Evolutionary conservation across 208 protist genomes (phyloP).

Genomic region (Wallacemonas rigidus): DNA sequence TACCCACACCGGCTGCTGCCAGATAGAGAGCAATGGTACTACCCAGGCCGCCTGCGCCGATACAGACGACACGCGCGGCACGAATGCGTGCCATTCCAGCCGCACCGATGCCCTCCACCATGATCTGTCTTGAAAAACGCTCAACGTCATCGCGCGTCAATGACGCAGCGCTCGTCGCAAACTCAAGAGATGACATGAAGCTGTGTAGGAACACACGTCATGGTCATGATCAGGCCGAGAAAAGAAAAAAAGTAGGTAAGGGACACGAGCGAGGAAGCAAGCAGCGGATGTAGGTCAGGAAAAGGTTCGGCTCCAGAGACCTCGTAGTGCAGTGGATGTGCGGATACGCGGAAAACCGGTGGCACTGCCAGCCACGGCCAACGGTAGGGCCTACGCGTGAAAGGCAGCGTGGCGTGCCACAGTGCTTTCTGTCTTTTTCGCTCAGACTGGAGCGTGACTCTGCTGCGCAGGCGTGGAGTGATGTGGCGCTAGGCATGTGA

Average conservation of each 20-base stretch:
- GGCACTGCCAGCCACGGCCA: too few relatives aligned
- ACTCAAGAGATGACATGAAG: conserved; percentile 17
- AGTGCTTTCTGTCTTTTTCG: too few relatives aligned
- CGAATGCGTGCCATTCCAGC: conserved; percentile 72
- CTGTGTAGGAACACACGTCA: too few relatives aligned
- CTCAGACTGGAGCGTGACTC: too few relatives aligned
- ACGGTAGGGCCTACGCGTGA: too few relatives aligned
- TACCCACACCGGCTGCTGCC: conserved; percentile 91
- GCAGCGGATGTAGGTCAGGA: neutral
- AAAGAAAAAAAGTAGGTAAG: conserved; percentile 4
- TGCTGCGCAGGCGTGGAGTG: too few relatives aligned
- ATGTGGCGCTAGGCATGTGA: too few relatives aligned
- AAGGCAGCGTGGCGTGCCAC: too few relatives aligned
- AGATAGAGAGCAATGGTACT: conserved; percentile 94
- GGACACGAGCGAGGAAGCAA: neutral
- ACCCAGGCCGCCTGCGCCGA: conserved; percentile 95
- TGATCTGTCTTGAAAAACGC: conserved; percentile 89
- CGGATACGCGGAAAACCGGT: too few relatives aligned
- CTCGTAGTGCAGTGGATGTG: too few relatives aligned
- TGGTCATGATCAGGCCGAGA: too few relatives aligned
- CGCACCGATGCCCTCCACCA: conserved; percentile 85
- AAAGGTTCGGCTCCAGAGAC: too few relatives aligned
- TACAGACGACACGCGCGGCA: conserved; percentile 68
- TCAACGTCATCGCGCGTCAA: conserved; percentile 75
- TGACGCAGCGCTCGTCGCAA: conserved; percentile 16